Base-by-base conservation (phyloP, 2,329 filamentous ascomycete species). In the Colletotrichum sp. region DNA sequence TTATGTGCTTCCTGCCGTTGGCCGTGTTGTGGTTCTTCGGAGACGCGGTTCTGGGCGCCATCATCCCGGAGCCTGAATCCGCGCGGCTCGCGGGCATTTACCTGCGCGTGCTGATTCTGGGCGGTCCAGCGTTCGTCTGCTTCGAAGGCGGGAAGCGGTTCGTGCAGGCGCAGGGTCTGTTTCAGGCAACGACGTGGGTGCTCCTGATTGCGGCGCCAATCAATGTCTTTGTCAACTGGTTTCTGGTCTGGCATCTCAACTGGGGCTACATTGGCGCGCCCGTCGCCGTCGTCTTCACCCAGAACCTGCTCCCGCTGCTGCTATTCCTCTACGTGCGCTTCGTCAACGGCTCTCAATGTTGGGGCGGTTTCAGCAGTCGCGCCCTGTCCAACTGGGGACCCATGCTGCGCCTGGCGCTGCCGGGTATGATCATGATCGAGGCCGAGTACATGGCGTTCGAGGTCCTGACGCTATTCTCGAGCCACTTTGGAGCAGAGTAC, bases 371-470 rank as follows among this genome's bases (percentile, higher is more conserved):
- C 83, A 94, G 92, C 64, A 88, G 86, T 77, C 90, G 91, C 36
- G 94, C 94, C 9, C 88, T 96, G 67, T 87, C 88, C 66, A 96
- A 96, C 82, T 97, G 95, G 95, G 75, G 96, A 94, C 81, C 84
- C 10, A 98, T 98, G 96, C 91, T 99, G 80, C 92, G 92, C 64
- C 93, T 99, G 49, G 95, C 96, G 1, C 87, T 98, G 15, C 96
- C 96, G 0, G 96, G 96, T 2, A 92, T 99, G 83, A 88, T 98
- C 78, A 98, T 98, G 96, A 94, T 99, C 3, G 93, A 98, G 83
- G 96, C 96, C 7, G 96, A 99, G 83, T 98, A 95, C 86, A 90
- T 98, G 13, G 96, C 96, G 8, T 99, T 99, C 83, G 96, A 99
- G 84, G 92, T 98, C 65, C 88, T 98, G 77, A 98, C 96, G 0